These are phyloP conservation scores for Prunus salicina DNA, from an alignment of 306 rosid genomes.

Conservation along the genomic window DNA sequence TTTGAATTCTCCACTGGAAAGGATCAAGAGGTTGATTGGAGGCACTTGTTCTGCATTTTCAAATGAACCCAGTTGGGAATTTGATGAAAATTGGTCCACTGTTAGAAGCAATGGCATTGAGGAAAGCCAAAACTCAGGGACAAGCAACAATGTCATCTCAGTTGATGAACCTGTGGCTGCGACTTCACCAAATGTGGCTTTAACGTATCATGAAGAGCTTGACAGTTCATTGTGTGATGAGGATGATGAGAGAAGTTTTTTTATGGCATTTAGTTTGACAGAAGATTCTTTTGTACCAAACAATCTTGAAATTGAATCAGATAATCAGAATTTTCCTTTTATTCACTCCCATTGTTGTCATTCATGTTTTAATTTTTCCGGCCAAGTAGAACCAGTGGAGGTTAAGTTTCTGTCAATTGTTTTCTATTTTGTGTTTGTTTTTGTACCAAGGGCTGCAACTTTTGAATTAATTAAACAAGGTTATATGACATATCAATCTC, in stretches of 20 bases:
- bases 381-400: neutral
- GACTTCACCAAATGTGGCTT: neutral
- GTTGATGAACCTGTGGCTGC: constrained; percentile 6
- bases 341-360: constrained; percentile 2
- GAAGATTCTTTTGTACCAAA: constrained; percentile 22
- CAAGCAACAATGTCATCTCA: neutral
- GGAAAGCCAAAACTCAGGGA: neutral
- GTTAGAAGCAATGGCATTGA: constrained; percentile 32
- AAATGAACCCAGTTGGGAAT: constrained; percentile 20
- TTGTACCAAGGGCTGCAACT: neutral
- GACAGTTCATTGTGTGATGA: constrained; percentile 15
- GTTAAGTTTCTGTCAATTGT: neutral
- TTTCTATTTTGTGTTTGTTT: neutral
- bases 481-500: too few relatives aligned
- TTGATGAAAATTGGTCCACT: constrained; percentile 38
- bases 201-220: constrained; percentile 10
- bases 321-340: neutral
- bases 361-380: neutral
- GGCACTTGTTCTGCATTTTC: constrained; percentile 10
- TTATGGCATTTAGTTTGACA: constrained; percentile 1
- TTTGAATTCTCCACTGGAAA: constrained; percentile 27
- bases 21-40: constrained; percentile 33
- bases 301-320: constrained; percentile 15
- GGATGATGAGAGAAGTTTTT: constrained; percentile 16
- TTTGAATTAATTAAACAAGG: neutral